These are phyloP conservation scores for Cutaneotrichosporon curvatum DNA, from an alignment of 1,284 basidiomycete genomes.

Conservation along the genomic window DNA sequence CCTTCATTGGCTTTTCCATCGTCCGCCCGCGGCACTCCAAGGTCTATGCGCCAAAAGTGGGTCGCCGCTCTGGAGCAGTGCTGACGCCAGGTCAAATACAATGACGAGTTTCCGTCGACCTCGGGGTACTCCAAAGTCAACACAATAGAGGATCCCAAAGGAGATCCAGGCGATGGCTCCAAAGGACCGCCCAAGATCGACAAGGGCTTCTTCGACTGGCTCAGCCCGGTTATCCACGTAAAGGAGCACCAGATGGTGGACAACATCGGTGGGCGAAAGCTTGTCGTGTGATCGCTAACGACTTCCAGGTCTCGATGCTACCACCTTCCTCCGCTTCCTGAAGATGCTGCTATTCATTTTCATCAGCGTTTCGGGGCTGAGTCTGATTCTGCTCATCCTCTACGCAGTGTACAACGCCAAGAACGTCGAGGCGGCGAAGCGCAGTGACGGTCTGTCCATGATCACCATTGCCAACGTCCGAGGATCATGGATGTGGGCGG, in stretches of 20 bases:
- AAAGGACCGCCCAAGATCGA: slow-evolving; percentile 51
- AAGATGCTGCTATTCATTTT: slow-evolving; percentile 70
- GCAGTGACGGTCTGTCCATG: slow-evolving; percentile 56
- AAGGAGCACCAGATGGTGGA: slow-evolving; percentile 82
- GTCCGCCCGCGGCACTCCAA: slow-evolving; percentile 68
- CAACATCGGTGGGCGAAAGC: slow-evolving; percentile 57
- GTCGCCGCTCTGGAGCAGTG: too few species aligned
- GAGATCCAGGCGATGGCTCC: too few species aligned
- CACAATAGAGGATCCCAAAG: too few species aligned
- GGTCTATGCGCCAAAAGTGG: slow-evolving; percentile 49
- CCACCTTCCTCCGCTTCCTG: slow-evolving; percentile 84
- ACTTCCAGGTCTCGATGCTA: slow-evolving; percentile 66
- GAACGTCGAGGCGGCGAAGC: slow-evolving; percentile 51
- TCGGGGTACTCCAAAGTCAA: too few species aligned
- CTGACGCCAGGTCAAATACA: slow-evolving; percentile 63
- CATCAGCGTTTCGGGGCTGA: slow-evolving; percentile 58
- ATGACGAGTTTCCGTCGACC: too few species aligned
- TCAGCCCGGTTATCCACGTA: slow-evolving; percentile 73
- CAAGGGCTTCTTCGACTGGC: slow-evolving; percentile 77
- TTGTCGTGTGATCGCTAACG: too few species aligned
- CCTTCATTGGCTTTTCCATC: slow-evolving; percentile 64
- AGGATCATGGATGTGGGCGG: slow-evolving; percentile 62
- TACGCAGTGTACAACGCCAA: slow-evolving; percentile 59
- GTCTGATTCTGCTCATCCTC: slow-evolving; percentile 64
- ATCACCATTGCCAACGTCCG: slow-evolving; percentile 69